These are phyloP conservation scores for Eucalyptus cloeziana DNA, from an alignment of 345 rosid genomes.

Conservation along the genomic window DNA sequence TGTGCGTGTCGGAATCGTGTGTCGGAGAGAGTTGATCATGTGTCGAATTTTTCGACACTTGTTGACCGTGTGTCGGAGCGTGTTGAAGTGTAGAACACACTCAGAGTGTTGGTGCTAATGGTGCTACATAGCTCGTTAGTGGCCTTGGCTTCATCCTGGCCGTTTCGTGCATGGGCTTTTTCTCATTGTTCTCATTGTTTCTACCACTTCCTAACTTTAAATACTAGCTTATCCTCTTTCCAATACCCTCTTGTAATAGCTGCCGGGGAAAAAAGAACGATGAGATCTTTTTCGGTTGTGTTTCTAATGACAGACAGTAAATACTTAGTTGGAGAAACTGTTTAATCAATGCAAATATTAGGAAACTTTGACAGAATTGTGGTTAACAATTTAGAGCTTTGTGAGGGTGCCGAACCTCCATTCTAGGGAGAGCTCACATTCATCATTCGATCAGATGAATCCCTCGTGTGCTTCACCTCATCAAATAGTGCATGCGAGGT, in stretches of 20 bases:
- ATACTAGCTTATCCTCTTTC: no score
- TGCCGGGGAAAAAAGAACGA: background rate
- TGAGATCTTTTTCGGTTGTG: background rate
- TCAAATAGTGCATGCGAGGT: background rate
- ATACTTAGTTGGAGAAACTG: background rate
- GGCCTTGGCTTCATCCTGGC: no score
- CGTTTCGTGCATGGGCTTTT: no score
- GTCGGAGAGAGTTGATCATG: no score
- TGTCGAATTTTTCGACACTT: no score
- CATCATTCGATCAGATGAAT: background rate
- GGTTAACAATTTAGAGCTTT: background rate
- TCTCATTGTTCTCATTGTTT: no score
- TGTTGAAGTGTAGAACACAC: no score
- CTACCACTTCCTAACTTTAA: no score
- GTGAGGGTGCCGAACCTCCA: background rate
- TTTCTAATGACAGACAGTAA: background rate
- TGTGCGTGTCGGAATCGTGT: no score
- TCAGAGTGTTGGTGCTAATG: no score
- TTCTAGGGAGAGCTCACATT: background rate
- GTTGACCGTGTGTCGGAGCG: no score
- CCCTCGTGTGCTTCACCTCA: background rate
- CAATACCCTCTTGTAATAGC: background rate
- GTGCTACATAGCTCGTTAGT: no score
- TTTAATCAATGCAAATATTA: background rate
- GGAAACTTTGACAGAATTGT: background rate